These are phyloP conservation scores for Aspergillus niger DNA, from an alignment of 2,329 filamentous ascomycete species.

Conservation along the genomic window DNA sequence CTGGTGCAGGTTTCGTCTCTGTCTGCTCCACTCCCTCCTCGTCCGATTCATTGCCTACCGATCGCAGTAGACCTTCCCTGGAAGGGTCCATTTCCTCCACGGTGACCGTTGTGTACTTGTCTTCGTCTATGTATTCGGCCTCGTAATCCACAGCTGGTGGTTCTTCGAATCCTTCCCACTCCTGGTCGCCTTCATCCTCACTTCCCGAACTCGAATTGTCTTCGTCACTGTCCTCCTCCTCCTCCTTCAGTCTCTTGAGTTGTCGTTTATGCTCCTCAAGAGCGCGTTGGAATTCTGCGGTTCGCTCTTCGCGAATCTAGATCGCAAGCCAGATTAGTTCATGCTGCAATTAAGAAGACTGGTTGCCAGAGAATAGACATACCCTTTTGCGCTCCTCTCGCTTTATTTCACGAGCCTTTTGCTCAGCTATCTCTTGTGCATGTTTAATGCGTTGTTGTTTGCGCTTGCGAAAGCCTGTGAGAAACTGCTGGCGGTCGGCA, in stretches of 20 bases:
- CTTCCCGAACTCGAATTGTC: slow-evolving; percentile 29
- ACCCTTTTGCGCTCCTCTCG: slow-evolving; percentile 76
- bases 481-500: slow-evolving; percentile 76
- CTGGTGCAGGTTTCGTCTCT: slow-evolving; percentile 38
- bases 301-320: slow-evolving; percentile 81
- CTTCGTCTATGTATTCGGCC: slow-evolving; percentile 94
- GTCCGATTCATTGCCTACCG: slow-evolving; percentile 36
- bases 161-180: slow-evolving; percentile 66
- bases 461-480: slow-evolving; percentile 96
- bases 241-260: slow-evolving; percentile 62
- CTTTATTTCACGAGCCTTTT: slow-evolving; percentile 75
- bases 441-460: slow-evolving; percentile 82
- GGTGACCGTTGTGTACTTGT: slow-evolving; percentile 92
- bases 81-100: slow-evolving; percentile 85
- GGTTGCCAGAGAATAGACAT: slow-evolving; percentile 26
- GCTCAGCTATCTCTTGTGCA: slow-evolving; percentile 78
- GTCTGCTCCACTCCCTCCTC: slow-evolving; percentile 26
- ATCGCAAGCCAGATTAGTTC: neutral
- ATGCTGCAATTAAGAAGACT: no score
- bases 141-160: slow-evolving; percentile 70
- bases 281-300: slow-evolving; percentile 78
- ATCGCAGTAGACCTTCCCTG: slow-evolving; percentile 68
- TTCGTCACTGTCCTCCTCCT: slow-evolving; percentile 31
- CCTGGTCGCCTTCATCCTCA: slow-evolving; percentile 48
- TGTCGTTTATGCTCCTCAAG: slow-evolving; percentile 74